Base-by-base conservation (phyloP, 345 rosid genomes). In the Aurinia saxatilis region DNA sequence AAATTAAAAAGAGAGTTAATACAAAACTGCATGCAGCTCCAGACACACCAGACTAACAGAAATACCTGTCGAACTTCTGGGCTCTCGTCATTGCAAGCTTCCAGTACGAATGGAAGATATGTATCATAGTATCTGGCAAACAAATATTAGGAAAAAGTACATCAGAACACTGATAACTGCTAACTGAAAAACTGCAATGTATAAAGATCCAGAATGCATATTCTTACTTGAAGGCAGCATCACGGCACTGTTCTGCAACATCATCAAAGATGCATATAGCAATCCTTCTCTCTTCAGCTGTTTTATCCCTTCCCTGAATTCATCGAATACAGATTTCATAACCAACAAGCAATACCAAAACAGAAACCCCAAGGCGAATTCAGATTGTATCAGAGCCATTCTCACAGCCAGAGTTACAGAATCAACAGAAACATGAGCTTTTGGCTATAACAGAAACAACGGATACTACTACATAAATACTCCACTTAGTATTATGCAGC, bases 191-290 rank as follows among this genome's bases (percentile, higher is more conserved):
- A 18, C 45, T 27, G 4, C 17, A 44, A 30, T 21, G 7, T 38
- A 52, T 8, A 35, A 38, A 13, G 41, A 50, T 57, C n/a, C 35
- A 50, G 48, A 42, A 41, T 65, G 48, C 7, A 18, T 14, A 45
- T 57, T 36, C 84, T 69, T 87, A 95, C 99, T 86, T 95, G 4
- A 86, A 85, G 59, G 99, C 96, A 61, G 95, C 57, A 67, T 90
- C 97, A 13, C 84, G 92, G 73, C 99, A 95, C 66, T 90, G 99
- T 76, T 90, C 99, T 0, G 99, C 99, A 60, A 90, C 93, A 73
- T 90, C 99, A 77, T 95, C 99, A 78, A 95, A 95, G 25, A 95
- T 95, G 82, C 99, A 95, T 61, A 95, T 95, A 10, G 99, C 99
- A 73, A 95, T 84, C 79, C 99, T 90, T 75, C 99, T 86, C 83